phyloP scores from a whole-genome alignment of 768 basidiomycete species.

The Mycena chlorophos region DNA sequence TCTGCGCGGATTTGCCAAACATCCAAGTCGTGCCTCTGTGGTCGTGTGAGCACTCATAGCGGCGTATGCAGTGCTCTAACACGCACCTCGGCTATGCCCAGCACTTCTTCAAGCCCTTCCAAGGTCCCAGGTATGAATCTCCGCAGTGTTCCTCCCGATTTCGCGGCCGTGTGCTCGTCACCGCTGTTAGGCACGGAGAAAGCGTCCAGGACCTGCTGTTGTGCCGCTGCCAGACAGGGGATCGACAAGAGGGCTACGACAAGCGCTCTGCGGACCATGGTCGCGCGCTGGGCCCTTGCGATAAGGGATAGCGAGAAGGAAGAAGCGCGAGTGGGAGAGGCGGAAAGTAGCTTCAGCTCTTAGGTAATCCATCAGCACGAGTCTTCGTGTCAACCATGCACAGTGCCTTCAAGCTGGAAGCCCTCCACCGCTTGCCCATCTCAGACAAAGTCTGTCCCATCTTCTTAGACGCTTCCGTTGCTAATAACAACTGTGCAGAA shows the following conservation, averaged over 20 bases:
- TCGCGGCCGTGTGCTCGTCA: too few relatives aligned
- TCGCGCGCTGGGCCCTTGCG: too few relatives aligned
- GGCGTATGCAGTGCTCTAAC: not conserved
- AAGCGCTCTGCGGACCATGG: not conserved
- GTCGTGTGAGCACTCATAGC: constrained; percentile 18
- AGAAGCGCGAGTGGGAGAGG: too few relatives aligned
- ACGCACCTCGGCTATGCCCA: constrained; percentile 1
- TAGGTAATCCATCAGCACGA: too few relatives aligned
- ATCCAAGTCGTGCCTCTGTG: constrained; percentile 47
- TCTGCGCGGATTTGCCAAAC: constrained; percentile 47
- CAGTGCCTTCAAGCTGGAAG: too few relatives aligned
- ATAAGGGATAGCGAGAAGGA: too few relatives aligned
- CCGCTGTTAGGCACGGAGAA: not conserved
- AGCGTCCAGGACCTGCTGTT: not conserved
- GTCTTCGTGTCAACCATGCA: too few relatives aligned
- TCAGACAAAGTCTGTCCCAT: too few relatives aligned
- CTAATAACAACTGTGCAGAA: too few relatives aligned
- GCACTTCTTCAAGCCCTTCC: not conserved
- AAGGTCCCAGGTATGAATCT: not conserved
- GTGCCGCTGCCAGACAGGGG: not conserved
- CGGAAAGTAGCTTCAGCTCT: too few relatives aligned
- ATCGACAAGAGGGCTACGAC: not conserved
- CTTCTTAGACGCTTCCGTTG: too few relatives aligned
- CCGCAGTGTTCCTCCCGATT: not conserved
- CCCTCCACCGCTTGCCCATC: too few relatives aligned